Conservation (phyloP, 2,329 filamentous ascomycete species). For the Xylaria sp. region DNA sequence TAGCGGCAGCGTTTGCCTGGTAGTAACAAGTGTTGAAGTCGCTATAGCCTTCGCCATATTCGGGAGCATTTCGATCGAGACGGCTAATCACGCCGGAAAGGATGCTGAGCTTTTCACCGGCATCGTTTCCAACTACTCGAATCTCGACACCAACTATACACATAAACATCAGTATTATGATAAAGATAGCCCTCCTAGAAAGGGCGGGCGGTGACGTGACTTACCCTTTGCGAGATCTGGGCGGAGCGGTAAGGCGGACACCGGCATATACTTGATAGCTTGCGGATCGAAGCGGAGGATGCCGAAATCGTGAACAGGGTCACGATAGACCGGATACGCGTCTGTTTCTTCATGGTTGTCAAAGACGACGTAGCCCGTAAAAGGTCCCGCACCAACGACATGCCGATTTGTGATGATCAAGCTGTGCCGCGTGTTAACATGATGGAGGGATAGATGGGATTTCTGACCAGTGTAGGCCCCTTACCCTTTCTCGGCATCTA, state of each 20-base stretch:
- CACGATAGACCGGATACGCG: conserved; percentile 94
- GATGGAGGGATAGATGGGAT: neutral
- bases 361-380: conserved; percentile 98
- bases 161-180: conserved; percentile 16
- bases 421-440: conserved; percentile 23
- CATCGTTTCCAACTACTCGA: conserved; percentile 96
- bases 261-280: conserved; percentile 95
- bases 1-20: conserved; percentile 94
- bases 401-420: conserved; percentile 84
- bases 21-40: conserved; percentile 98
- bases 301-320: conserved; percentile 98
- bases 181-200: neutral
- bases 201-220: neutral
- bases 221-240: conserved; percentile 79
- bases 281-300: conserved; percentile 96
- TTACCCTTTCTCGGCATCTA: conserved; percentile 80
- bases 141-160: conserved; percentile 83
- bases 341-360: conserved; percentile 98
- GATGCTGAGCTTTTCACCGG: conserved; percentile 97
- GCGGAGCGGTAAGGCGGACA: conserved; percentile 78
- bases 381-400: conserved; percentile 92
- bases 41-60: conserved; percentile 97
- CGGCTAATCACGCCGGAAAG: conserved; percentile 96
- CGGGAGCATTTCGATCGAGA: conserved; percentile 93
- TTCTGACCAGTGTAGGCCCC: neutral